Evolutionary conservation across 345 rosid genomes (phyloP), one percentile per base, ranked within the genome.

Genomic region (Aquilaria sinensis): DNA sequence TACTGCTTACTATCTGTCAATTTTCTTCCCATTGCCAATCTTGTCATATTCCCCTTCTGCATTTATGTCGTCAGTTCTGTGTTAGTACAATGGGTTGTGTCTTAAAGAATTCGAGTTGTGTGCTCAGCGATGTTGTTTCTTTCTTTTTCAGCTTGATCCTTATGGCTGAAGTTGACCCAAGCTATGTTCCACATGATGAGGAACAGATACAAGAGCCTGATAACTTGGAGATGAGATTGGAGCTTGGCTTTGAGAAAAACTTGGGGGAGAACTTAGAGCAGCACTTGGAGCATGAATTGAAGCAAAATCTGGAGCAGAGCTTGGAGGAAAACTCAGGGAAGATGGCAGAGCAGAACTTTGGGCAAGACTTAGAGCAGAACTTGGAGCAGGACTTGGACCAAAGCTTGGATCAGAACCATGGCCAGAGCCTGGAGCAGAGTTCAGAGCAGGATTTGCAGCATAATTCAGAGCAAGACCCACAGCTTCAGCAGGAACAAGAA

Each of bases 361-460:
- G 55, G 61, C 66, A 57, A 46, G 15, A 5, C 47, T 48, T 47
- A 33, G 60, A 47, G 31, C 51, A 53, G 2, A 13, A 51, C 33
- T 12, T 41, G 55, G 31, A 52, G 55, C 55, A 52, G 30, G 37
- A 65, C 48, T 49, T 66, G 56, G 62, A 66, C 37, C 56, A 51
- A 34, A 43, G 58, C 51, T 29, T 2, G 4, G 62, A 41, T 29
- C 63, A 57, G 57, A 57, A 66, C 14, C 43, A 37, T 33, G 77
- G 57, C 61, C 66, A 57, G 48, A 77, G 58, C 29, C 62, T 69
- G 57, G 68, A 57, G 53, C 75, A 52, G 32, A 62, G 56, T 14
- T 64, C 62, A 56, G 89, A 73, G 16, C 77, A 70, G 47, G 53
- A 47, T 47, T 66, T 77, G 46, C 83, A 77, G 63, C 66, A 61